phyloP scores from a whole-genome alignment of 345 rosid genomes.

The Eucalyptus polybractea region DNA sequence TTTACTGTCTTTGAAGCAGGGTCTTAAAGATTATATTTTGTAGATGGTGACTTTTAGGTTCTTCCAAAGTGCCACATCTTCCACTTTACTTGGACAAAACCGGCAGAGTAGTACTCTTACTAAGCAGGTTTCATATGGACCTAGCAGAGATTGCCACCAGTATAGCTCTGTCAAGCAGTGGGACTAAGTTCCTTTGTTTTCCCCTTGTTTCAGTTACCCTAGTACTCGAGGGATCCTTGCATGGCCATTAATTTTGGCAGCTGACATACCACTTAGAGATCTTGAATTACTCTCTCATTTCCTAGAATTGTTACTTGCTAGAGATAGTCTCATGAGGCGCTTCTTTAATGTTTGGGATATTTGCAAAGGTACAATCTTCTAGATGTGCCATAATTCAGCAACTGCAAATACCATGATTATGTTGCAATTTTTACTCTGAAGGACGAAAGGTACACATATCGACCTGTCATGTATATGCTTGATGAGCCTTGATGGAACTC shows the following conservation, averaged over 20 bases:
- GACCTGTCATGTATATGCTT: not conserved
- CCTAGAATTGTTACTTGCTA: not conserved
- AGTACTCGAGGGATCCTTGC: not conserved
- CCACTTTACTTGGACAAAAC: not conserved
- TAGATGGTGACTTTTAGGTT: rapidly evolving
- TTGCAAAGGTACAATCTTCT: not conserved
- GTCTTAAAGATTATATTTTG: not conserved
- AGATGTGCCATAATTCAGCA: not conserved
- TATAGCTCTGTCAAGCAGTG: not conserved
- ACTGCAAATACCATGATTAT: not conserved
- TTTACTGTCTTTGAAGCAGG: not conserved
- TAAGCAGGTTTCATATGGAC: not conserved
- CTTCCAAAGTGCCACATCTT: rapidly evolving
- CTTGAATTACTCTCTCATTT: not conserved
- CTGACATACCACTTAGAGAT: not conserved
- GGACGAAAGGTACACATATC: not conserved
- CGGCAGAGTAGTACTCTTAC: not conserved
- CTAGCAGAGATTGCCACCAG: not conserved
- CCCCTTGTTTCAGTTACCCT: not conserved
- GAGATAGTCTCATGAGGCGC: not conserved
- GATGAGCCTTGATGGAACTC: too few relatives aligned
- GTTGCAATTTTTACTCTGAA: not conserved
- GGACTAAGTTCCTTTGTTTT: not conserved
- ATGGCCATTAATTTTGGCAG: not conserved
- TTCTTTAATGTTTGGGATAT: not conserved